phyloP scores from a whole-genome alignment of 1,284 basidiomycete species.

The Abortiporus biennis region DNA sequence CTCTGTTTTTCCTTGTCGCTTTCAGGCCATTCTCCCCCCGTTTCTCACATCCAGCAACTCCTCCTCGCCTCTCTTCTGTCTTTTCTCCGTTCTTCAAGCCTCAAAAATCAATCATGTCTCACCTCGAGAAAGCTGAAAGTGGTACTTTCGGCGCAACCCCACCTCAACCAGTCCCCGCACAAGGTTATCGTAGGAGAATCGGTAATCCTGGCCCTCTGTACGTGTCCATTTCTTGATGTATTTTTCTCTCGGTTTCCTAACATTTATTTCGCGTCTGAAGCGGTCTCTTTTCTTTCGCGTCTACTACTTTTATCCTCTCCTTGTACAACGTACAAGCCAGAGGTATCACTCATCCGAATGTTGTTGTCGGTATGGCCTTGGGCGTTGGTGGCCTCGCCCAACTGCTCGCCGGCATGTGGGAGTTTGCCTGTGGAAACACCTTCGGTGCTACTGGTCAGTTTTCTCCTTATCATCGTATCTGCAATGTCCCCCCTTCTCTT shows the following conservation, averaged over 20 bases:
- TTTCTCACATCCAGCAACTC: constrained; percentile 5
- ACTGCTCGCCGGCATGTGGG: constrained; percentile 73
- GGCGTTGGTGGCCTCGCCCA: constrained; percentile 82
- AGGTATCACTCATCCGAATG: constrained; percentile 52
- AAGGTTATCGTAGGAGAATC: too few relatives aligned
- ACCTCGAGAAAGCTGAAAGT: constrained; percentile 20
- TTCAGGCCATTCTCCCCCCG: not conserved
- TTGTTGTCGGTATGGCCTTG: constrained; percentile 80
- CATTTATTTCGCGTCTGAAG: constrained; percentile 20
- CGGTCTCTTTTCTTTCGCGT: constrained; percentile 70
- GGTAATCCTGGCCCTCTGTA: constrained; percentile 27
- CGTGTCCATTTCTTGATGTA: constrained; percentile 8
- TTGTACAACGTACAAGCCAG: constrained; percentile 57
- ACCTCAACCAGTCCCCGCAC: constrained; percentile 8
- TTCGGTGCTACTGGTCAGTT: constrained; percentile 65
- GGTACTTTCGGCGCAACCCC: constrained; percentile 8
- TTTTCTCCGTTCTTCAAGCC: constrained; percentile 3
- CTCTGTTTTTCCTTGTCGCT: not conserved
- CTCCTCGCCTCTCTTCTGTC: constrained; percentile 10
- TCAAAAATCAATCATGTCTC: constrained; percentile 13
- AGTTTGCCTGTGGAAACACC: constrained; percentile 70
- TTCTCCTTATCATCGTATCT: constrained; percentile 4
- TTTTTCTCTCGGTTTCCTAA: too few relatives aligned
- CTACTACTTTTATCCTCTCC: constrained; percentile 68
- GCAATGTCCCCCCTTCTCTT: constrained; percentile 6